These are phyloP conservation scores for Elaeis oleifera DNA, from an alignment of 202 grass and related monocot species.

Conservation along the genomic window DNA sequence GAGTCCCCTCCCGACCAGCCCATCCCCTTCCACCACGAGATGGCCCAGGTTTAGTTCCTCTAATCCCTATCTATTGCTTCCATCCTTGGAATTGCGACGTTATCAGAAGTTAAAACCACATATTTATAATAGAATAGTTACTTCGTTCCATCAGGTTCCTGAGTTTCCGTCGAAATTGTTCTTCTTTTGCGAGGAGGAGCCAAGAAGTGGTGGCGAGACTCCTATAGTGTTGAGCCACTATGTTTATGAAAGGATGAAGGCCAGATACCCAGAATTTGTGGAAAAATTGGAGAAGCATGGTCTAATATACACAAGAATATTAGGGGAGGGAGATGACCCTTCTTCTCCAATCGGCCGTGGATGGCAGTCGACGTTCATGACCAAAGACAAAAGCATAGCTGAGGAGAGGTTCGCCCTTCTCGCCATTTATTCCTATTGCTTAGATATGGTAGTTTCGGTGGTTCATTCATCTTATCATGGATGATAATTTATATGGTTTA, in stretches of 20 bases:
- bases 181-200: slow-evolving; percentile 91
- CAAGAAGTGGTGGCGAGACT: slow-evolving; percentile 62
- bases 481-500: too few relatives aligned
- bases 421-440: not conserved
- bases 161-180: slow-evolving; percentile 73
- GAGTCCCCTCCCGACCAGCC: slow-evolving; percentile 92
- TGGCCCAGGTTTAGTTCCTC: slow-evolving; percentile 59
- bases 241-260: slow-evolving; percentile 68
- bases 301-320: slow-evolving; percentile 63
- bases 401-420: slow-evolving; percentile 54
- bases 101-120: too few relatives aligned
- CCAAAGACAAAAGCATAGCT: slow-evolving; percentile 55
- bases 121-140: too few relatives aligned
- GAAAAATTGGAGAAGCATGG: slow-evolving; percentile 66
- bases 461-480: not conserved
- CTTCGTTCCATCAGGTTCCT: slow-evolving; percentile 38
- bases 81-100: not conserved
- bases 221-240: slow-evolving; percentile 76
- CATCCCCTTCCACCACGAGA: slow-evolving; percentile 98
- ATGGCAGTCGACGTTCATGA: slow-evolving; percentile 90
- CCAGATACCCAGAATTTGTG: slow-evolving; percentile 57
- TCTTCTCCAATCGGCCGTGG: slow-evolving; percentile 95
- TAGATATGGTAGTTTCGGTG: not conserved
- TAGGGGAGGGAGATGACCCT: slow-evolving; percentile 76
- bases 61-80: not conserved